Conservation (phyloP, 2,329 filamentous ascomycete genomes). For the Cercospora nicotianae region DNA sequence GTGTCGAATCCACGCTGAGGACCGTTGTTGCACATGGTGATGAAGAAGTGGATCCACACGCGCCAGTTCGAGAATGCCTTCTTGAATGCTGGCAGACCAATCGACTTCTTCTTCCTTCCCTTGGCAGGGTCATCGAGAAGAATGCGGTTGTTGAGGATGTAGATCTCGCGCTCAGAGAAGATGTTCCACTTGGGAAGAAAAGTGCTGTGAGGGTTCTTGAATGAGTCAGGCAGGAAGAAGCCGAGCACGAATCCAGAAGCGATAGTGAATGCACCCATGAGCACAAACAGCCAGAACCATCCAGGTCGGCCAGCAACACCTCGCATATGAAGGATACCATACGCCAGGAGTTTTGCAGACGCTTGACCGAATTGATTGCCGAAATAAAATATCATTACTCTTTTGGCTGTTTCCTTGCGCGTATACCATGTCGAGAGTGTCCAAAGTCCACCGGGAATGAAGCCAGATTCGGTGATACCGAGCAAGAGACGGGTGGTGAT, state of each 20-base stretch:
- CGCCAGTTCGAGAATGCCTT: conserved; percentile 38
- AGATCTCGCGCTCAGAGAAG: conserved; percentile 36
- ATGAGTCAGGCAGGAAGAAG: conserved; percentile 37
- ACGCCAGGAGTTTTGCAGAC: conserved; percentile 46
- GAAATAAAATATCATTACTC: conserved; percentile 50
- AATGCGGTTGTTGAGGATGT: conserved; percentile 35
- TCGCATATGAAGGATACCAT: conserved; percentile 40
- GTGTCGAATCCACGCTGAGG: conserved; percentile 37
- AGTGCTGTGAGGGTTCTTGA: conserved; percentile 34
- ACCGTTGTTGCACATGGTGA: conserved; percentile 38
- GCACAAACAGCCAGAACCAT: conserved; percentile 36
- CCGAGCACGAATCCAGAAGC: conserved; percentile 38
- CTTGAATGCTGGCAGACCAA: conserved; percentile 36
- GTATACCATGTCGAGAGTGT: conserved; percentile 54
- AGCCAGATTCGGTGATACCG: conserved; percentile 45
- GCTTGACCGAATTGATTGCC: conserved; percentile 47
- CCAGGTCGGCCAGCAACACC: conserved; percentile 27
- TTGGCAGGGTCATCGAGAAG: conserved; percentile 37
- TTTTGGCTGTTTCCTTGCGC: conserved; percentile 48
- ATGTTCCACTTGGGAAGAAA: conserved; percentile 30
- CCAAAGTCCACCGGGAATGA: conserved; percentile 51
- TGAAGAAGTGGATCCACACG: conserved; percentile 38
- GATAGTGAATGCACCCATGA: conserved; percentile 40
- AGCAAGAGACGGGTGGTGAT: conserved; percentile 44
- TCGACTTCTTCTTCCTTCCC: conserved; percentile 35